Evolutionary conservation across 495 filamentous ascomycete species (phyloP), one percentile per base, ranked within the genome.

Genomic region (Xylaria sp.): DNA sequence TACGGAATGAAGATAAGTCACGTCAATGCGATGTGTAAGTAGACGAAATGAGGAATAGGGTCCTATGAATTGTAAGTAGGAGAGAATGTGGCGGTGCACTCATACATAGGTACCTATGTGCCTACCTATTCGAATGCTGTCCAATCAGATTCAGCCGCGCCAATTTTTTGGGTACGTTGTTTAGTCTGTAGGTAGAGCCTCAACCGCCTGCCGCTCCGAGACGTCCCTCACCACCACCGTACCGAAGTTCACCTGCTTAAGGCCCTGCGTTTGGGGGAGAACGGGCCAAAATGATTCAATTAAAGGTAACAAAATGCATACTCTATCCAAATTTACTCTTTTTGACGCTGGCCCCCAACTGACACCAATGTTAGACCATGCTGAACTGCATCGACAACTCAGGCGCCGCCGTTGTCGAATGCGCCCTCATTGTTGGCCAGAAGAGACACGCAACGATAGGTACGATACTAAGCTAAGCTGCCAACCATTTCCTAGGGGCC

Each of bases 381-480:
- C 87, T 98, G 72, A 98, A 94, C 81, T 98, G 97, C 90, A 98
- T 99, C 90, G 97, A 99, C 91, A 99, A 99, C 87, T 98, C 97
- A 61, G 97, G 97, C 79, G 97, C 97, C 76, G 95, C 97, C 70
- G 83, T 99, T 74, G 97, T 98, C 84, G 97, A 99, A 83, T 99
- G 97, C 84, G 92, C 93, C 77, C 90, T 93, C 79, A 92, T 98
- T 58, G 82, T 98, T 74, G 92, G 92, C 79, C 95, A 95, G 88
- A 97, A 97, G 84, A 86, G 91, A 68, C 87, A 91, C 71, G 97
- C 96, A 59, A 93, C 90, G 68, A 93, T 99, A 79, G 97, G 97
- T 98, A 87, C 75, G 88, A 55, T 17, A 78, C 24, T 17, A 33
- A 33, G 17, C 61, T 19, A n/a, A n/a, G 61, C 33, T 19, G 43